Percentiles rank a stretch among this genome's conserved stretches.
phyloP scores from a whole-genome alignment of 2,329 filamentous ascomycete species.

The Stenocarpella maydis region DNA sequence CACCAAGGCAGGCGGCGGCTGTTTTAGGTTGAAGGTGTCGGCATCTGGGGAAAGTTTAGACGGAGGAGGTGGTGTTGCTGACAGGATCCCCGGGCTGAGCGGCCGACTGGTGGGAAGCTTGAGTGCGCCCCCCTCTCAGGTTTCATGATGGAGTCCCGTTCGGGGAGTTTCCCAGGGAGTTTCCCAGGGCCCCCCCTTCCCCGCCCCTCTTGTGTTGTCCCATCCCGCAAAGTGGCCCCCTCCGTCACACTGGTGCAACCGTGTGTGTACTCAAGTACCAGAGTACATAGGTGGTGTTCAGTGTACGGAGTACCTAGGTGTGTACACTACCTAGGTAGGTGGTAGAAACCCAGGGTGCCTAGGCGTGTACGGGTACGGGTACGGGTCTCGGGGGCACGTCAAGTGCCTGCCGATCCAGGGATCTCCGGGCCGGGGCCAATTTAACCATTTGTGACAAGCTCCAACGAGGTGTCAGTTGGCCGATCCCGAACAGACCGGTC shows the following conservation, averaged over 20 bases:
- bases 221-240: neutral
- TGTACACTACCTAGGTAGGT: no score
- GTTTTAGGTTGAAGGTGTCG: conserved; percentile 8
- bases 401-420: conserved; percentile 21
- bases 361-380: no score
- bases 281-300: no score
- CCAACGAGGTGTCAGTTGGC: neutral
- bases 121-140: neutral
- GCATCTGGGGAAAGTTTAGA: conserved; percentile 9
- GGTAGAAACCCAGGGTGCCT: no score
- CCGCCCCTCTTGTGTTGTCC: neutral
- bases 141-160: conserved; percentile 17
- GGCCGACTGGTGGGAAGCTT: neutral
- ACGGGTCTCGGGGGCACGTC: conserved; percentile 18
- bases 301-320: no score
- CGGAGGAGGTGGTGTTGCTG: conserved; percentile 17
- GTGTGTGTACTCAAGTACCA: no score
- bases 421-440: conserved; percentile 17
- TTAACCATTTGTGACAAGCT: neutral
- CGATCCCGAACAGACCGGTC: neutral
- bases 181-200: neutral
- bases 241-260: neutral
- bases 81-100: conserved; percentile 18
- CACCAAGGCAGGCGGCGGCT: neutral
- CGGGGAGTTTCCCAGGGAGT: neutral